These are phyloP conservation scores for Orbilia ellipsospora DNA, from an alignment of 2,329 filamentous ascomycete species.

Conservation along the genomic window DNA sequence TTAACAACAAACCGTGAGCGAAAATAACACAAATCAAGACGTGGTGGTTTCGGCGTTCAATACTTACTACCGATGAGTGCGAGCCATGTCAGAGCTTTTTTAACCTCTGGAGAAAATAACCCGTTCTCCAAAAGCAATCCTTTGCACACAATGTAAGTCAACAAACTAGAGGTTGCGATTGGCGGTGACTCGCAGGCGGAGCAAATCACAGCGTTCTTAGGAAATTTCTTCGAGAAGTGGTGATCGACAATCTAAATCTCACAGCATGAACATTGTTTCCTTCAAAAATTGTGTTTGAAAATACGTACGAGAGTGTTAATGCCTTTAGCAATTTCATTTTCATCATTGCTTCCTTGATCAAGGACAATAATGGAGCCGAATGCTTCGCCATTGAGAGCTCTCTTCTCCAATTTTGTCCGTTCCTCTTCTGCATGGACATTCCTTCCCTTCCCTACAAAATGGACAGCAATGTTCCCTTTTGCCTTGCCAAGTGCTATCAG, in stretches of 20 bases:
- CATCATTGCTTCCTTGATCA: conserved; percentile 17
- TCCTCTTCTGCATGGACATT: conserved; percentile 70
- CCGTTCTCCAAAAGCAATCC: conserved; percentile 56
- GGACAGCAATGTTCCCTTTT: conserved; percentile 67
- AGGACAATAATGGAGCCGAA: conserved; percentile 71
- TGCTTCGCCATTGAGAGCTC: conserved; percentile 61
- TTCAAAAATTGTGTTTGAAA: neutral
- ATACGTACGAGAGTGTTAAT: conserved; percentile 15
- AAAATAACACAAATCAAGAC: neutral
- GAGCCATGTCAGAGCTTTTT: conserved; percentile 69
- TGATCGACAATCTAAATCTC: conserved; percentile 71
- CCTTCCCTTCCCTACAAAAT: conserved; percentile 71
- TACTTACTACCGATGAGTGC: conserved; percentile 69
- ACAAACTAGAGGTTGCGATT: conserved; percentile 72
- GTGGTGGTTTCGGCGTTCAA: neutral
- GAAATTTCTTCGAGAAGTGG: conserved; percentile 72
- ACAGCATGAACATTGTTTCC: neutral
- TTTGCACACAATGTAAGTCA: conserved; percentile 73
- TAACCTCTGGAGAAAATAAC: conserved; percentile 68
- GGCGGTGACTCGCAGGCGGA: conserved; percentile 74
- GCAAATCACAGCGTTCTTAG: conserved; percentile 68
- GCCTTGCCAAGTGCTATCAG: conserved; percentile 70
- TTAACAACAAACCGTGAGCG: neutral
- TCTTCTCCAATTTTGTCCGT: conserved; percentile 64
- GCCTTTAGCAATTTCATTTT: conserved; percentile 2